Evolutionary conservation across 2,329 filamentous ascomycete species (phyloP), one percentile per base, ranked within the genome.

Genomic region (Neopestalotiopsis sp.): DNA sequence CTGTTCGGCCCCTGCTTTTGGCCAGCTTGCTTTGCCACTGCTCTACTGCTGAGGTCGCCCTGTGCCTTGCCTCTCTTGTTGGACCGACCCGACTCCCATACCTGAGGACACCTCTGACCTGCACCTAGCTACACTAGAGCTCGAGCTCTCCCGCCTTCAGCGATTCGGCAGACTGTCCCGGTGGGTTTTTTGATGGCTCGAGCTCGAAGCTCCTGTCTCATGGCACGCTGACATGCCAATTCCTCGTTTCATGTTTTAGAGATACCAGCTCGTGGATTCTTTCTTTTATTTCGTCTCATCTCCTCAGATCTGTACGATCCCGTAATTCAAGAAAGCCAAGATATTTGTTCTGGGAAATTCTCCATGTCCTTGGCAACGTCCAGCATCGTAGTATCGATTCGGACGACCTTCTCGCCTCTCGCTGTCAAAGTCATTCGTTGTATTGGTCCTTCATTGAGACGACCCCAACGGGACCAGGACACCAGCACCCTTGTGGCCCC

Each of bases 211-310:
- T 62, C 59, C 32, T 62, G 62, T 52, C 20, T 52, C 62, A 45
- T 52, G 42, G 14, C 20, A 62, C 32, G 59, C 59, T 52, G 30
- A 34, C 59, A 32, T 10, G 32, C 61, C 40, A 32, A 14, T 64
- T 52, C 40, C n/a, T 45, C 34, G 61, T 56, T 66, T 66, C 49
- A 58, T 40, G 20, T 45, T 66, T 66, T 57, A 45, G 10, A 66
- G 30, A 13, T 28, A 28, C 24, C 24, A 28, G 17, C 24, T 40
- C 17, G 14, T 38, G 20, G n/a, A 2, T 17, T 66, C 40, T 61
- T 52, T 57, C 28, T 30, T 38, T 63, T 24, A 24, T 38, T 63
- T 58, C 63, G 28, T 66, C 63, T 56, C 42, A 56, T 56, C 28
- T 58, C 63, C n/a, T 38, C 14, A 17, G 13, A 14, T 49, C 45